Evolutionary conservation across 2,329 filamentous ascomycete genomes (phyloP).

Genomic region (Colletotrichum kahawae): DNA sequence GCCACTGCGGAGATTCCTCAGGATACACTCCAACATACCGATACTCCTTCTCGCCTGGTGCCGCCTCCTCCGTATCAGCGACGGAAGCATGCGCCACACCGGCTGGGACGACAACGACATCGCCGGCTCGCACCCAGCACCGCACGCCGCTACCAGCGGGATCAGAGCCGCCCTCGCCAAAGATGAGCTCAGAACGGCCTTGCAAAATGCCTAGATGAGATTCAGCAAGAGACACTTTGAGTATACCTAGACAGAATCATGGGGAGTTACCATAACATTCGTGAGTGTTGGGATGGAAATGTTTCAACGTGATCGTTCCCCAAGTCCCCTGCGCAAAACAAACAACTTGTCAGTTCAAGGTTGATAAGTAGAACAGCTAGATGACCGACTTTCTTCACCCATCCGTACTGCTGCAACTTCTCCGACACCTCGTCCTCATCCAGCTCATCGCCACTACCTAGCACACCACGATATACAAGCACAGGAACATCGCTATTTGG

Average conservation of each 20-base stretch:
- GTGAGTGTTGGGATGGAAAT: constrained; percentile 28
- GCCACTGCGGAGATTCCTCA: background rate
- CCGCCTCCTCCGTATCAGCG: background rate
- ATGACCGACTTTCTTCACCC: constrained; percentile 23
- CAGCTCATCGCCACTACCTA: background rate
- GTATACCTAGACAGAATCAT: background rate
- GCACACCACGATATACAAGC: constrained; percentile 24
- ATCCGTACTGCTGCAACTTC: constrained; percentile 24
- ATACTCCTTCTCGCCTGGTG: constrained; percentile 11
- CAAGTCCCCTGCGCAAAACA: constrained; percentile 21
- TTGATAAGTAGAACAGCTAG: background rate
- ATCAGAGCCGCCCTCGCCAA: constrained; percentile 24
- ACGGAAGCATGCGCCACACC: constrained; percentile 25
- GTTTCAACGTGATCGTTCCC: constrained; percentile 26
- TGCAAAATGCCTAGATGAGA: constrained; percentile 23
- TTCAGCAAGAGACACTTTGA: background rate
- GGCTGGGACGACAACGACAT: constrained; percentile 27
- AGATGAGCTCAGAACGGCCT: constrained; percentile 24
- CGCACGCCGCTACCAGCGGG: constrained; percentile 3
- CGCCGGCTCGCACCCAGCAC: constrained; percentile 22
- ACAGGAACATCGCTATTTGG: constrained; percentile 27
- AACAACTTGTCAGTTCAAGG: background rate
- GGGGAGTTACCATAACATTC: constrained; percentile 27
- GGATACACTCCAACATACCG: constrained; percentile 28
- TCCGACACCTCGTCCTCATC: constrained; percentile 21